Evolutionary conservation across 352 stramenopile species (phyloP).

Genomic region (Phytophthora palmivora): DNA sequence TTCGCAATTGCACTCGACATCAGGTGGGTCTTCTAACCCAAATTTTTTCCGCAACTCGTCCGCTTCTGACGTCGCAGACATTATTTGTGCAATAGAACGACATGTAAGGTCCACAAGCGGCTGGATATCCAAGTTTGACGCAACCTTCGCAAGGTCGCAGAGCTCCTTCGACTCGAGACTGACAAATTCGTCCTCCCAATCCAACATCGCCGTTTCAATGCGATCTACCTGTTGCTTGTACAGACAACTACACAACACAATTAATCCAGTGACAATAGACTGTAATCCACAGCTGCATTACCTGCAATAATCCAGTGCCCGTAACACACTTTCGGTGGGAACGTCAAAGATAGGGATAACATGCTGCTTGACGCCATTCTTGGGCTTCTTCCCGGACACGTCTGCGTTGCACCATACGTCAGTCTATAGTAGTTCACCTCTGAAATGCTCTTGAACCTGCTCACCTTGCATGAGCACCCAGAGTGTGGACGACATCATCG

Average conservation of each 20-base stretch:
- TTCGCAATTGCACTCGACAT: conserved; percentile 61
- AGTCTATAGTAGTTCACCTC: not conserved
- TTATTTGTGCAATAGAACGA: conserved; percentile 84
- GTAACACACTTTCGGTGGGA: conserved; percentile 71
- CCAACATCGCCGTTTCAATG: conserved; percentile 55
- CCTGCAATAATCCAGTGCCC: conserved; percentile 80
- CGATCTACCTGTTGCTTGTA: conserved; percentile 84
- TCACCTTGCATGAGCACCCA: conserved; percentile 81
- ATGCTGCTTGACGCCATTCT: conserved; percentile 65
- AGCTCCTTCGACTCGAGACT: conserved; percentile 80
- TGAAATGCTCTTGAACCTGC: not conserved
- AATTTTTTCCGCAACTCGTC: conserved; percentile 84
- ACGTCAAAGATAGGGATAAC: conserved; percentile 81
- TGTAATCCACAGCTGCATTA: conserved; percentile 11
- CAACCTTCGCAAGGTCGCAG: conserved; percentile 82
- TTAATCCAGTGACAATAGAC: not conserved
- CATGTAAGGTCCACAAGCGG: conserved; percentile 83
- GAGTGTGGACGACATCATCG: conserved; percentile 88
- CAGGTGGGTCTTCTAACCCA: conserved; percentile 60
- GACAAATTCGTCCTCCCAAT: conserved; percentile 77
- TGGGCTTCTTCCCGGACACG: conserved; percentile 58
- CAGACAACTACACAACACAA: conserved; percentile 54
- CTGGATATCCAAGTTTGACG: conserved; percentile 84
- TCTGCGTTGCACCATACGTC: conserved; percentile 40
- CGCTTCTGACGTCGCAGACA: conserved; percentile 80